Conservation (phyloP, 495 filamentous ascomycete species). For the Penicillium coffeae region DNA sequence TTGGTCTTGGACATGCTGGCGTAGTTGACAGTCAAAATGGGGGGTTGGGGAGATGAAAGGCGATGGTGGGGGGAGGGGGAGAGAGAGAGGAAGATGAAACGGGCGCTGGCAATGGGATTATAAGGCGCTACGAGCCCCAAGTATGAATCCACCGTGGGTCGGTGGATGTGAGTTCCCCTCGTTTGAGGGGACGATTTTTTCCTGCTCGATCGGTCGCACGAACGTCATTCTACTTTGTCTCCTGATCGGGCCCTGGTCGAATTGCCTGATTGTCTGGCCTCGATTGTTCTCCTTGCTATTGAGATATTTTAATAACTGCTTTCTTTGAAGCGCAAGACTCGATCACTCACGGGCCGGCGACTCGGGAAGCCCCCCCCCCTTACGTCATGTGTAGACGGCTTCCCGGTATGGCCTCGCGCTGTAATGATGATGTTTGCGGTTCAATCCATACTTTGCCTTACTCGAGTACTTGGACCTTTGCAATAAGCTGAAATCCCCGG, state of each 20-base stretch:
- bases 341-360: constrained; percentile 15
- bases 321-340: not conserved
- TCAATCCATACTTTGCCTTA: not conserved
- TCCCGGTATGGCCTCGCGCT: constrained; percentile 11
- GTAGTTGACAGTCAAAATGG: not conserved
- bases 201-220: constrained; percentile 1
- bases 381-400: constrained; percentile 29
- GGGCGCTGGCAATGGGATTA: constrained; percentile 18
- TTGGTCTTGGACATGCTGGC: constrained; percentile 40
- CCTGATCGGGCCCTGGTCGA: not conserved
- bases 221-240: constrained; percentile 14
- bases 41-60: not conserved
- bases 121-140: constrained; percentile 36
- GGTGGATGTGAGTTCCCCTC: constrained; percentile 38
- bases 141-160: constrained; percentile 41
- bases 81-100: constrained; percentile 12
- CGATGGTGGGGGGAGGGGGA: constrained; percentile 5
- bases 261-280: not conserved
- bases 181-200: constrained; percentile 16
- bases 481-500: not conserved
- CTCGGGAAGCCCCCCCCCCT: constrained; percentile 14
- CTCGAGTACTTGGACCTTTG: not conserved
- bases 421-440: constrained; percentile 14
- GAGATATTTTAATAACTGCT: no score
- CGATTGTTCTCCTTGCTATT: not conserved